Percentiles rank a stretch among this genome's conserved stretches.
Conservation (phyloP, 2,329 filamentous ascomycete genomes). For the Fusarium sp. region DNA sequence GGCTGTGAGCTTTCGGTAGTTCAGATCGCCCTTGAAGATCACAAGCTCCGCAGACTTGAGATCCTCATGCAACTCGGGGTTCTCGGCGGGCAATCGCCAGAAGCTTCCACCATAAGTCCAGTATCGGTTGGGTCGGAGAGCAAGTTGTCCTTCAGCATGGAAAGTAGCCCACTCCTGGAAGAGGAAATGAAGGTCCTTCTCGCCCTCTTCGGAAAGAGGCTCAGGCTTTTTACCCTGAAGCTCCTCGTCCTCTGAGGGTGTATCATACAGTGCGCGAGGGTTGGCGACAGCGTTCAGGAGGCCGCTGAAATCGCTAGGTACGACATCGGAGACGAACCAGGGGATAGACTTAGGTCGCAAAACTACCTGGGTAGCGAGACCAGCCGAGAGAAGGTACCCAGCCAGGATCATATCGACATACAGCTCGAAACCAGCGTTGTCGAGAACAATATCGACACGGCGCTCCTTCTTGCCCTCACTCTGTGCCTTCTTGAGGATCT, state of each 20-base stretch:
- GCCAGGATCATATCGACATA: constrained; percentile 95
- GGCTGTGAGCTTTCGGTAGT: constrained; percentile 91
- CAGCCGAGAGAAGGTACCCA: constrained; percentile 86
- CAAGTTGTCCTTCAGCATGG: constrained; percentile 85
- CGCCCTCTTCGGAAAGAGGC: constrained; percentile 75
- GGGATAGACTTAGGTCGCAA: constrained; percentile 95
- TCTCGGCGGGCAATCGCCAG: constrained; percentile 82
- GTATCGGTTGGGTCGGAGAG: constrained; percentile 85
- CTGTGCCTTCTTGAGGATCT: constrained; percentile 72
- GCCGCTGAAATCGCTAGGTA: constrained; percentile 86
- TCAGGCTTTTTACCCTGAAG: constrained; percentile 66
- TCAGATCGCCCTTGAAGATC: constrained; percentile 96
- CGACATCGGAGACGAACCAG: constrained; percentile 97
- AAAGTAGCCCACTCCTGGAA: constrained; percentile 84
- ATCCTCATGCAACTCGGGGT: constrained; percentile 77
- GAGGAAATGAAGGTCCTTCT: constrained; percentile 75
- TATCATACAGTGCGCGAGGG: constrained; percentile 82
- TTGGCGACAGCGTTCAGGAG: constrained; percentile 83
- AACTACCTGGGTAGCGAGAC: constrained; percentile 86
- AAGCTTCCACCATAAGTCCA: constrained; percentile 91
- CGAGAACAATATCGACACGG: constrained; percentile 91
- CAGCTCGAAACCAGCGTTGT: constrained; percentile 97
- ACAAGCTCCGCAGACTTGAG: constrained; percentile 86
- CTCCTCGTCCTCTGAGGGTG: constrained; percentile 74
- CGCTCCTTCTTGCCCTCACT: constrained; percentile 73